phyloP scores from a whole-genome alignment of 441 rosid species.

The Biscutella laevigata region DNA sequence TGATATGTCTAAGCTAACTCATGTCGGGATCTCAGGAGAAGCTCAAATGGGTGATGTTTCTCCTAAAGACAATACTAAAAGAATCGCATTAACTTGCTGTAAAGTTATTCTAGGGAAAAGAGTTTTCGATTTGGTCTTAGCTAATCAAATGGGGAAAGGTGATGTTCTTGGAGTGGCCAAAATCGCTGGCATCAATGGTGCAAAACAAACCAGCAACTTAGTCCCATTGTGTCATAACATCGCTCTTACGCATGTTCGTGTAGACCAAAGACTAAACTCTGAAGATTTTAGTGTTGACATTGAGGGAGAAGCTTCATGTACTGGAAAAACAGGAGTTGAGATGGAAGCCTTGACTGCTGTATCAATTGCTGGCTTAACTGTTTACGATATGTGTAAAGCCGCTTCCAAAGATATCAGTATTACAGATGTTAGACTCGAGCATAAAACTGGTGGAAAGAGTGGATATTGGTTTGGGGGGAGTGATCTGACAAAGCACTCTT shows the following conservation, averaged over 20 bases:
- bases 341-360: conserved; percentile 96
- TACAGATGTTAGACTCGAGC: conserved; percentile 48
- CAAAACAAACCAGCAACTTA: conserved; percentile 73
- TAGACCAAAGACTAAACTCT: conserved; percentile 54
- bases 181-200: conserved; percentile 80
- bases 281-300: conserved; percentile 56
- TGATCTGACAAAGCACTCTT: neutral
- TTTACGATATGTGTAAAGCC: conserved; percentile 95
- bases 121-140: conserved; percentile 68
- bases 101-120: conserved; percentile 58
- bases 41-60: conserved; percentile 95
- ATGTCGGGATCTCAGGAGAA: conserved; percentile 52
- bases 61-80: conserved; percentile 45
- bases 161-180: conserved; percentile 88
- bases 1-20: conserved; percentile 37
- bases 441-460: conserved; percentile 80
- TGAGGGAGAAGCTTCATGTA: conserved; percentile 71
- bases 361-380: conserved; percentile 67
- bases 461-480: conserved; percentile 54
- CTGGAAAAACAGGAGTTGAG: conserved; percentile 83
- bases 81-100: conserved; percentile 72
- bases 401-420: conserved; percentile 70
- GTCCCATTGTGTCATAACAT: conserved; percentile 85
- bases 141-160: conserved; percentile 82
- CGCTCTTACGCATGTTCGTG: conserved; percentile 48